These are phyloP conservation scores for Fusarium stilboides DNA, from an alignment of 2,329 filamentous ascomycete genomes.

Conservation along the genomic window DNA sequence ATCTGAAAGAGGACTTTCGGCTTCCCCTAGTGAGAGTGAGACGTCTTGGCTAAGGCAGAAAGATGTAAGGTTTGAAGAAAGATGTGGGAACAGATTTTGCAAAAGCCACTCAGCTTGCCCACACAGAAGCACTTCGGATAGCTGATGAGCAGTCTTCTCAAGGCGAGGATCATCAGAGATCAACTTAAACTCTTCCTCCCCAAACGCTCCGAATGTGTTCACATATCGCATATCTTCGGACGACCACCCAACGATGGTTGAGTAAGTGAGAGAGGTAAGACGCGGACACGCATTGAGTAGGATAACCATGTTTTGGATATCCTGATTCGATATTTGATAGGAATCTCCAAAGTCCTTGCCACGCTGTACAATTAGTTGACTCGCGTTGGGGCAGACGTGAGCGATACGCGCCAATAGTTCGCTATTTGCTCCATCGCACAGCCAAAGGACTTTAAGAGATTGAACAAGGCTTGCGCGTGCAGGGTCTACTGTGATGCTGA, in stretches of 20 bases:
- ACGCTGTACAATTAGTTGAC: not conserved
- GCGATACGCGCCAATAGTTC: not conserved
- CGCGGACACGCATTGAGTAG: not conserved
- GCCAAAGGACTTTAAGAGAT: not conserved
- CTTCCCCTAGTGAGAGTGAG: not conserved
- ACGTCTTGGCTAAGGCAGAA: not conserved
- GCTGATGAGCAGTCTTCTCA: not conserved
- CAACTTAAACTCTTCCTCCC: not conserved
- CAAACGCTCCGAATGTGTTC: too few relatives aligned
- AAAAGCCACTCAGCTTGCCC: constrained; percentile 7
- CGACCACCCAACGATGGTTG: not conserved
- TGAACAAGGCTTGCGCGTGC: not conserved
- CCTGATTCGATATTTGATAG: not conserved
- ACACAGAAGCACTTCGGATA: not conserved
- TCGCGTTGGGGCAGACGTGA: not conserved
- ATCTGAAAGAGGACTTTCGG: not conserved
- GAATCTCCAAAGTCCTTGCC: not conserved
- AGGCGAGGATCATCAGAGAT: not conserved
- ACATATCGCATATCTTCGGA: not conserved
- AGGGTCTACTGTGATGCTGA: not conserved
- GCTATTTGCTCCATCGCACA: not conserved
- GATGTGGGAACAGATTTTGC: not conserved
- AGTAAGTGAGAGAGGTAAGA: not conserved
- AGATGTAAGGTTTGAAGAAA: constrained; percentile 1
- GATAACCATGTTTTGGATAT: not conserved